Evolutionary conservation across 2,329 filamentous ascomycete species (phyloP), one percentile per base, ranked within the genome.

Genomic region (Sporothrix curviconia): DNA sequence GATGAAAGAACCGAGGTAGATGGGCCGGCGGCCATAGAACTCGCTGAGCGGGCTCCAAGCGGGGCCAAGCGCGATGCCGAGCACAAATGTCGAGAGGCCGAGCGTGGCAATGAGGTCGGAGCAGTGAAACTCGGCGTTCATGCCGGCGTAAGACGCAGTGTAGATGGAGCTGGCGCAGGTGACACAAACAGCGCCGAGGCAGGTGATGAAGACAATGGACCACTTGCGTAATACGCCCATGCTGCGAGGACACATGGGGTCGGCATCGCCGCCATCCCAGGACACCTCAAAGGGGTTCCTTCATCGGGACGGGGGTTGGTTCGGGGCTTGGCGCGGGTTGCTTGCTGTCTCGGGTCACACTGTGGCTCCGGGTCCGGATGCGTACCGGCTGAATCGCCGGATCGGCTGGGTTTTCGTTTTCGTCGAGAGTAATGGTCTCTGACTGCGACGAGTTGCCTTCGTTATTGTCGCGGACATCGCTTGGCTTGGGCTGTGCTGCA

Each of bases 11-110:
- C 78, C 73, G 36, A 95, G 78, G 69, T 95, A 96, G 66, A 95
- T 89, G 24, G 86, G 87, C 49, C 90, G 78, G 15, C 91, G 82
- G 42, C 91, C 91, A 69, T 90, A 95, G 69, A 95, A 94, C 71
- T 88, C 85, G 61, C 82, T 85, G 56, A 88, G 69, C 0, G 85
- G 85, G 32, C 79, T 80, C 64, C 87, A 73, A 65, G 87, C 78
- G 15, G 85, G 85, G 0, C 84, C 84, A 47, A 85, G 64, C n/a
- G 75, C 75, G 60, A 83, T 82, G 17, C 92, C 92, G 56, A 90
- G 78, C 50, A 96, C 90, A 67, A 92, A 96, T 1, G 87, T 78
- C 0, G 89, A 91, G 53, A 96, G 74, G 0, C 92, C 92, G 9
- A 96, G 71, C 3, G 90, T 90, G 12, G 87, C 89, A 24, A 95